Conservation (phyloP, 768 basidiomycete species). For the Austroboletus eburneus region DNA sequence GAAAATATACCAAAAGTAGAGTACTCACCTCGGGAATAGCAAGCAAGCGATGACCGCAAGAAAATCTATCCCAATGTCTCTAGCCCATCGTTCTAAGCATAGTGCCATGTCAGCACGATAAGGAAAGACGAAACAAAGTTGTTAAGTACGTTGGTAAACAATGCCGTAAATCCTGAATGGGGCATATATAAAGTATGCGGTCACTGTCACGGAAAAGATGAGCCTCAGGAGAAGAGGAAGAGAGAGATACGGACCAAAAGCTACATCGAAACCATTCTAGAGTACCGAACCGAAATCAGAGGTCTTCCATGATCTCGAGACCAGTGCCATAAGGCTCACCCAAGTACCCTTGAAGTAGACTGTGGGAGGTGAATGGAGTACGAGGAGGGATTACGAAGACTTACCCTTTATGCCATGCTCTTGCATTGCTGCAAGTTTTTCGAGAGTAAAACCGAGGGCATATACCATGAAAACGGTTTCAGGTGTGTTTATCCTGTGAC, state of each 20-base stretch:
- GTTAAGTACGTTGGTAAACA: conserved; percentile 51
- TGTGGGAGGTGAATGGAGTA: conserved; percentile 25
- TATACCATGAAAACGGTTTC: conserved; percentile 80
- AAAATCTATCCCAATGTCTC: conserved; percentile 69
- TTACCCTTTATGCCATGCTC: conserved; percentile 89
- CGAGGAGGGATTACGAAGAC: neutral
- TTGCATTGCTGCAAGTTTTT: conserved; percentile 92
- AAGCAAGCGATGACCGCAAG: conserved; percentile 87
- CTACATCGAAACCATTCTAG: conserved; percentile 90
- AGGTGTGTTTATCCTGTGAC: conserved; percentile 54
- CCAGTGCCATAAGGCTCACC: conserved; percentile 39
- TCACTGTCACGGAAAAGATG: conserved; percentile 44
- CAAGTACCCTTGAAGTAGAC: conserved; percentile 85
- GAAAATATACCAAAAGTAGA: neutral
- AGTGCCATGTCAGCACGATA: conserved; percentile 5
- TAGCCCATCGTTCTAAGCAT: conserved; percentile 57
- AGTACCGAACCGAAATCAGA: conserved; percentile 8
- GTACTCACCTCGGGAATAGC: conserved; percentile 76
- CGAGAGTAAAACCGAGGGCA: conserved; percentile 79
- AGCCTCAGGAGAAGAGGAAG: neutral
- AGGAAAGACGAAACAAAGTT: neutral
- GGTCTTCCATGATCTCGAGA: conserved; percentile 7
- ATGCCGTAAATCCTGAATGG: conserved; percentile 71
- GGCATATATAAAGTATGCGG: conserved; percentile 73
- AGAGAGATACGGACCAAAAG: conserved; percentile 57